Base-by-base conservation (phyloP, 768 basidiomycete genomes). In the Tephrocybe sp. region DNA sequence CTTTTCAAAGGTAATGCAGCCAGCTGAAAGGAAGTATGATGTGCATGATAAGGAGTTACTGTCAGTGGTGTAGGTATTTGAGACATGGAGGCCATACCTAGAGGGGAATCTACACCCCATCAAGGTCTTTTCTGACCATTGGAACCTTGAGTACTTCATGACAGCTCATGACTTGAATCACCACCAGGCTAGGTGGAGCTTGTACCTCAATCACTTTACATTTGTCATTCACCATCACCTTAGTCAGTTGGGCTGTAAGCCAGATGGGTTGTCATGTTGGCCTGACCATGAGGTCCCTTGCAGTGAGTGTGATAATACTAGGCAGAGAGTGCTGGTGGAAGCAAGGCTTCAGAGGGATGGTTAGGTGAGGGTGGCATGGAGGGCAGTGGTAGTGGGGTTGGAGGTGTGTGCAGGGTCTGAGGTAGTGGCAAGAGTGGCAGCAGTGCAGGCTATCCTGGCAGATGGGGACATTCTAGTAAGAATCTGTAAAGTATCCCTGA, bases 41-140 rank as follows among this genome's bases (percentile, higher is more conserved):
- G 60, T 63, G 23, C 61, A 71, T 47, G 67, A 80, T 57, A 73
- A 70, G 56, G 78, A 81, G 56, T 45, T 79, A 0, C 63, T 79
- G 3, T 76, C 72, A 0, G 71, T 79, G 10, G 63, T 79, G 8
- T 20, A 55, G n/a, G 59, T 65, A 0, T 55, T 75, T 1, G 28
- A 54, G 1, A 40, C 57, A 5, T 64, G 61, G 64, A 15, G 56
- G 23, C 62, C 62, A 43, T 36, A 45, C 48, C 48, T 54, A 0
- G 48, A 51, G 34, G 44, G 65, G 32, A 43, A 24, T 11, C 28
- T 11, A 5, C 28, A 30, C 11, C 28, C 5, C 6, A 11, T 30
- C 6, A 11, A 30, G 11, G 28, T 30, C 6, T 30, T 30, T 30
- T 30, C 28, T 5, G 28, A 30, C 11, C 28, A 30, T 11, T 11